Evolutionary conservation across 176 grass and related monocot species (phyloP).

Genomic region (Triticum monococcum): DNA sequence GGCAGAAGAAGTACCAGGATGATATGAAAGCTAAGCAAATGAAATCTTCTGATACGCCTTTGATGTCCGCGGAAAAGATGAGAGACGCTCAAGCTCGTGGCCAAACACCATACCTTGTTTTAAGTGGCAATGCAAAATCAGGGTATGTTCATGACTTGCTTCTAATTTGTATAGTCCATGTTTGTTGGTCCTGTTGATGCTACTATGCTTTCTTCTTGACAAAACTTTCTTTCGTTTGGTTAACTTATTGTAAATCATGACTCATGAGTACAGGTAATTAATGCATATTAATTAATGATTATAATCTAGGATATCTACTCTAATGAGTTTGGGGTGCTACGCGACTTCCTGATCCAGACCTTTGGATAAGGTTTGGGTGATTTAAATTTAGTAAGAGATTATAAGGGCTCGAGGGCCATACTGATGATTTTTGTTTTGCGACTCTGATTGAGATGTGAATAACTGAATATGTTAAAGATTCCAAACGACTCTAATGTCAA

Average conservation of each 20-base stretch:
- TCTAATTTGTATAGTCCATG: neutral
- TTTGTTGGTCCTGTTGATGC: conserved; percentile 9
- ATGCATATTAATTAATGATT: neutral
- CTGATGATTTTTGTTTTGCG: neutral
- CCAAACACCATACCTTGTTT: conserved; percentile 78
- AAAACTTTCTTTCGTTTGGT: conserved; percentile 13
- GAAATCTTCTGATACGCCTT: conserved; percentile 77
- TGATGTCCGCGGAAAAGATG: conserved; percentile 81
- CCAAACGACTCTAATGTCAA: neutral
- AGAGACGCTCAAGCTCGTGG: conserved; percentile 78
- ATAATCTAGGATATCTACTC: neutral
- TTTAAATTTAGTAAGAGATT: neutral
- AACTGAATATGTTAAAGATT: neutral
- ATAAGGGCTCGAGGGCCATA: neutral
- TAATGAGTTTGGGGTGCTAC: neutral
- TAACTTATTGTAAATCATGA: neutral
- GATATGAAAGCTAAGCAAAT: conserved; percentile 86
- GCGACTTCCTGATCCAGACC: neutral
- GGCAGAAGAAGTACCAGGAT: conserved; percentile 74
- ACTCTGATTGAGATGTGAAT: neutral
- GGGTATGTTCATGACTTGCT: conserved; percentile 45
- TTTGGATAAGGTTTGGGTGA: neutral
- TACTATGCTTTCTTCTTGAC: neutral
- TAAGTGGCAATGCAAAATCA: conserved; percentile 82
- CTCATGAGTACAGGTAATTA: neutral